Conservation (phyloP, 371 early-diverging fungal genomes). For the Mucor velutinosus region DNA sequence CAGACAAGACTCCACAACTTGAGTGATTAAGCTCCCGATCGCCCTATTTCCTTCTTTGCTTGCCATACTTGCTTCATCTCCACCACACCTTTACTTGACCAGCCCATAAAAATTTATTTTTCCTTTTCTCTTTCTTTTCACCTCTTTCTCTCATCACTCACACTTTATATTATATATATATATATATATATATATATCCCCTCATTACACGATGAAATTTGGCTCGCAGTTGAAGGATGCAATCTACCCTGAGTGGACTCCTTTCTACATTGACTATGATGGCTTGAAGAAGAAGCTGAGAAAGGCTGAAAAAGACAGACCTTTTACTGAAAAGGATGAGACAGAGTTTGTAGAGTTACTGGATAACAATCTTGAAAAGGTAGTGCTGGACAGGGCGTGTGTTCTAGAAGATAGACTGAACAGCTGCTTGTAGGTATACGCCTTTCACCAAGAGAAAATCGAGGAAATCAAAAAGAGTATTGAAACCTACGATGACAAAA, state of each 20-base stretch:
- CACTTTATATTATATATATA: background rate
- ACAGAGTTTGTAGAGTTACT: slow-evolving; percentile 84
- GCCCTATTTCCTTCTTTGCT: background rate
- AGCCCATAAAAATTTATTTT: background rate
- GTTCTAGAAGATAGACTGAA: background rate
- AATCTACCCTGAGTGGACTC: slow-evolving; percentile 87
- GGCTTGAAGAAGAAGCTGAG: slow-evolving; percentile 85
- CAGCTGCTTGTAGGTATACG: slow-evolving; percentile 63
- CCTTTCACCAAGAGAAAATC: slow-evolving; percentile 89
- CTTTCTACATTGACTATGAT: slow-evolving; percentile 92
- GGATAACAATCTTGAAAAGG: slow-evolving; percentile 93
- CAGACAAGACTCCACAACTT: background rate
- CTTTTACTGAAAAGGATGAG: slow-evolving; percentile 76
- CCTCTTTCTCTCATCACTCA: background rate
- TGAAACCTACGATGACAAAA: slow-evolving; percentile 66
- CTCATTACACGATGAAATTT: slow-evolving; percentile 83
- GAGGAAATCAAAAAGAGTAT: slow-evolving; percentile 85
- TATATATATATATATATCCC: no score
- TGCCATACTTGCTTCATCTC: background rate
- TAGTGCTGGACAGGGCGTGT: slow-evolving; percentile 17
- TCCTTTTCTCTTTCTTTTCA: background rate
- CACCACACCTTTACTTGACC: background rate
- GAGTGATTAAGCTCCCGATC: background rate
- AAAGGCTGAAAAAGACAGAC: slow-evolving; percentile 62
- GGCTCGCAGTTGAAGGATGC: slow-evolving; percentile 84